Conservation (phyloP, 257 asterid genomes). For the Solanum chiquidenum region DNA sequence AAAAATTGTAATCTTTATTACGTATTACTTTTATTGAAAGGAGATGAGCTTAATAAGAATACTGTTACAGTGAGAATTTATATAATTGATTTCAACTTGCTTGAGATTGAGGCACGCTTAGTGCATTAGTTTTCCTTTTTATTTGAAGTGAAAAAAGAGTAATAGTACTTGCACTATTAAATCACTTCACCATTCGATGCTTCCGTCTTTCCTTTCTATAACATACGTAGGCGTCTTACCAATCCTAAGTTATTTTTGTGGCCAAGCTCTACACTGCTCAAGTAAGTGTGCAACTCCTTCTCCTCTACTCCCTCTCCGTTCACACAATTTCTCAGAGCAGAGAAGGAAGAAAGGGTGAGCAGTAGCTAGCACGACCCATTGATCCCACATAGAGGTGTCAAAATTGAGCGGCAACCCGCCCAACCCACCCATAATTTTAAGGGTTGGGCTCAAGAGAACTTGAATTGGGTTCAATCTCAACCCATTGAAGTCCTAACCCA, state of each 20-base stretch:
- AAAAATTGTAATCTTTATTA: neutral
- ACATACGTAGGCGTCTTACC: too few relatives aligned
- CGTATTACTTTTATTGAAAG: neutral
- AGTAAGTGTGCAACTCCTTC: neutral
- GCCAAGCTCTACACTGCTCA: neutral
- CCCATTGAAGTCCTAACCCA: too few relatives aligned
- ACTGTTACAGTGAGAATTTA: neutral
- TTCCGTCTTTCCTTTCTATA: too few relatives aligned
- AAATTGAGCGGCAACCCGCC: too few relatives aligned
- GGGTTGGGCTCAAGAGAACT: too few relatives aligned
- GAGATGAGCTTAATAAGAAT: neutral
- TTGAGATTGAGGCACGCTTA: neutral
- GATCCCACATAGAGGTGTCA: neutral
- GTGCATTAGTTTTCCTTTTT: neutral
- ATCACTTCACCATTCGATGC: too few relatives aligned
- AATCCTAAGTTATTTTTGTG: too few relatives aligned
- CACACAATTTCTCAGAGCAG: neutral
- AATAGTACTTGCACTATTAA: neutral
- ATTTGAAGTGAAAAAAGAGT: neutral
- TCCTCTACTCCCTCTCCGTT: neutral
- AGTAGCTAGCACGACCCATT: neutral
- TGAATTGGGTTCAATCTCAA: too few relatives aligned
- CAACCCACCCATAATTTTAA: too few relatives aligned
- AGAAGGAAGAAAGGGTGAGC: neutral
- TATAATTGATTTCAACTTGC: neutral